Conservation (phyloP, 176 grass and related monocot species). For the Ampelocalamus luodianensis region DNA sequence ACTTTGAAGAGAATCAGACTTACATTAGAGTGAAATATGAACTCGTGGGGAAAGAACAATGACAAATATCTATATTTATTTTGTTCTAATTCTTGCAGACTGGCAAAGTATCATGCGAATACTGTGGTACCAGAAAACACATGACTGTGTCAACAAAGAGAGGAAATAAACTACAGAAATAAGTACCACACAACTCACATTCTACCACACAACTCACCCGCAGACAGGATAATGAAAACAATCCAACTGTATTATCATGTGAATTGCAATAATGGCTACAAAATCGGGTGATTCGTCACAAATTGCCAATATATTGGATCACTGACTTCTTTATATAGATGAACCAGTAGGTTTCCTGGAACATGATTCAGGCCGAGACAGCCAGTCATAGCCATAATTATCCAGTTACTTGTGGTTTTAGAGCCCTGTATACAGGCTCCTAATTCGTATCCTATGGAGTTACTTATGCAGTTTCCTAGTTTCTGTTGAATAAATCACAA, state of each 20-base stretch:
- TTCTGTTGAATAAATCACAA: neutral
- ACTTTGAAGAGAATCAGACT: neutral
- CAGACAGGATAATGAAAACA: neutral
- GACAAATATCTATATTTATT: neutral
- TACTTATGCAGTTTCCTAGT: neutral
- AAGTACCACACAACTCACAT: neutral
- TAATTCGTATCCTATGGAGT: neutral
- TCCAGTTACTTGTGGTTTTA: neutral
- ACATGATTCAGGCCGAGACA: neutral
- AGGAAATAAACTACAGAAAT: neutral
- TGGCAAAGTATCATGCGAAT: neutral
- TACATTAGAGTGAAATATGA: neutral
- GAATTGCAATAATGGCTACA: neutral
- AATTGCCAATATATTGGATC: neutral
- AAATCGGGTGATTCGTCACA: neutral
- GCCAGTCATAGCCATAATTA: neutral
- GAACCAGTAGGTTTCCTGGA: neutral
- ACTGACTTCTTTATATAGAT: neutral
- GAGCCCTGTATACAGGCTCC: neutral
- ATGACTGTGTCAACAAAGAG: neutral
- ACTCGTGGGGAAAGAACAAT: constrained; percentile 1
- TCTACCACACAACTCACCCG: neutral
- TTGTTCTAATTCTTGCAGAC: neutral
- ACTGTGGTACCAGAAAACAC: neutral
- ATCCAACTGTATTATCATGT: neutral